phyloP scores from a whole-genome alignment of 306 rosid species.

The Trifolium pratense region DNA sequence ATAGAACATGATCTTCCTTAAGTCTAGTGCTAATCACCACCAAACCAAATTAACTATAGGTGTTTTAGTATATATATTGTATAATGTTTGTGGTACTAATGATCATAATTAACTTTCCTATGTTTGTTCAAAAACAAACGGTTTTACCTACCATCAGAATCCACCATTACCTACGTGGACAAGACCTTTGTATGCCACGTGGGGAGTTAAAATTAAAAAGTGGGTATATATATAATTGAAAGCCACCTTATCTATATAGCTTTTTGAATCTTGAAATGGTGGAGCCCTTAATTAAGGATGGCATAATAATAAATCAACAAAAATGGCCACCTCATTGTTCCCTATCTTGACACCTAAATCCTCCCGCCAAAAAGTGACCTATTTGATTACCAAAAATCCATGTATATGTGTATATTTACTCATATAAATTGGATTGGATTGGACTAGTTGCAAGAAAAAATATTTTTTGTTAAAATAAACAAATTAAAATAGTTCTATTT shows the following conservation, averaged over 20 bases:
- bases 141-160: constrained; percentile 61
- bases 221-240: constrained; percentile 5
- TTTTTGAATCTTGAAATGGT: constrained; percentile 55
- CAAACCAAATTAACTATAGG: no score
- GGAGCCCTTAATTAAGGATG: constrained; percentile 53
- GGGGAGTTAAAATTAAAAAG: constrained; percentile 38
- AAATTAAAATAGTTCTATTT: neutral
- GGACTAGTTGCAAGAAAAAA: no score
- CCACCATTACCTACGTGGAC: constrained; percentile 52
- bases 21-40: no score
- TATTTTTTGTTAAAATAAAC: neutral
- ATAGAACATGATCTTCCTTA: no score
- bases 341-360: constrained; percentile 60
- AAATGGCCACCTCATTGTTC: constrained; percentile 47
- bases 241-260: constrained; percentile 43
- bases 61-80: no score
- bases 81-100: no score
- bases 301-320: constrained; percentile 38
- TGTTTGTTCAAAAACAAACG: constrained; percentile 44
- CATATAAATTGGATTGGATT: neutral
- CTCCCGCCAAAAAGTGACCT: constrained; percentile 58
- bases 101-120: constrained; percentile 41
- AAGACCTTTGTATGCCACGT: constrained; percentile 45
- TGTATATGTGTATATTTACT: neutral
- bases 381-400: neutral